Base-by-base conservation (phyloP, 192 early-diverging fungal genomes). In the Entrophospora sp. region DNA sequence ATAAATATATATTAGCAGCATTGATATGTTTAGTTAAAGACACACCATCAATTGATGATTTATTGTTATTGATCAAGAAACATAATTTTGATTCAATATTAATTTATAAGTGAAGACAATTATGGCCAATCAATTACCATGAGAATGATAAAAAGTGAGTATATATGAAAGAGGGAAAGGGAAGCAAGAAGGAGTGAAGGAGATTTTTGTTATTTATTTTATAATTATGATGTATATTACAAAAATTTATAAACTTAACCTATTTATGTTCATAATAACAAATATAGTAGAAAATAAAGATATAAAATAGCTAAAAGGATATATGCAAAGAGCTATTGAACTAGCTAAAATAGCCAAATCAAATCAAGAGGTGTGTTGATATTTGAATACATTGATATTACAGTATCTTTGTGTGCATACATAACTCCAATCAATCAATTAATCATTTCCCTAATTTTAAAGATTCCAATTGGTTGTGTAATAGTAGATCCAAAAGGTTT, bases 61-160 rank as follows among this genome's bases (percentile, higher is more conserved):
- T 79, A 8, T 27, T 40, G n/a, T 24, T 36, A 3, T 35, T 76
- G 20, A 40, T 81, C 4, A 14, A 62, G 5, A 24, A 61, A 38
- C 34, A 71, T 20, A 67, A 72, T 9, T 30, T 81, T 2, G 59
- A 58, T 14, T n/a, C 44, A 4, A 42, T 62, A 20, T 45, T 83
- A 16, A 38, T 63, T 64, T 81, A 89, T 8, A 69, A 70, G 31
- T 96, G 94, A 90, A 91, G 83, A 64, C 12, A 45, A 12, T 20
- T 88, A 24, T 96, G 94, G 94, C 92, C 94, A 5, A 77, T 91
- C 16, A 73, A 75, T 22, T 96, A 85, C 60, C 83, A 88, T 35
- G 83, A 84, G 62, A 75, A 84, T 60, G 64, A 68, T 0, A 77
- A 65, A 37, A 70, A 70, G 67, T 75, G 64, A 6, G 53, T 67